Conservation (phyloP, 306 rosid species). For the Fragaria nilgerrensis region DNA sequence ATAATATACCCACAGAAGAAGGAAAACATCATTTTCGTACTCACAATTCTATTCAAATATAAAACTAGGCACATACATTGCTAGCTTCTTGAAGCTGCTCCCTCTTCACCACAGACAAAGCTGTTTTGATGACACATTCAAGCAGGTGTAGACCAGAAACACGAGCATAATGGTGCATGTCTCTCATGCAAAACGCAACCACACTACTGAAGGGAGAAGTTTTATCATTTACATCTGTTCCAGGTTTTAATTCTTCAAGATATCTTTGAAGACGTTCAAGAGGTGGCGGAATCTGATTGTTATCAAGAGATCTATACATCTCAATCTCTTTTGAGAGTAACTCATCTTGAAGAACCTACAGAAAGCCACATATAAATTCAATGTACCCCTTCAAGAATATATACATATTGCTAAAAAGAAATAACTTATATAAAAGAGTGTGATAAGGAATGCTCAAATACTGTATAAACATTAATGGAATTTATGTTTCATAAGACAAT, state of each 20-base stretch:
- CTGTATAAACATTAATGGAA: neutral
- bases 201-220: constrained; percentile 38
- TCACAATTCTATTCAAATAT: constrained; percentile 33
- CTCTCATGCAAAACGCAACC: constrained; percentile 60
- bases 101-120: constrained; percentile 83
- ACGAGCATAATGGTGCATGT: constrained; percentile 89
- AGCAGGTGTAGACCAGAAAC: constrained; percentile 83
- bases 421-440: neutral
- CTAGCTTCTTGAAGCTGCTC: constrained; percentile 87
- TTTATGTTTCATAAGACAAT: neutral
- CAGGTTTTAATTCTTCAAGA: constrained; percentile 43
- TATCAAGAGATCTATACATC: constrained; percentile 57
- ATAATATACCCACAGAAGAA: constrained; percentile 15
- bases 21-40: constrained; percentile 11
- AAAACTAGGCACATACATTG: constrained; percentile 63
- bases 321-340: constrained; percentile 75
- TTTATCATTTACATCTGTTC: constrained; percentile 37
- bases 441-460: constrained; percentile 2
- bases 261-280: constrained; percentile 53
- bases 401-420: neutral
- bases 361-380: constrained; percentile 30
- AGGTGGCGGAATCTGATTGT: constrained; percentile 64
- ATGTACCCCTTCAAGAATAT: constrained; percentile 11
- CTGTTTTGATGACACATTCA: constrained; percentile 83
- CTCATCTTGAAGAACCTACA: constrained; percentile 74